phyloP scores from a whole-genome alignment of 2,329 filamentous ascomycete species.

The Alternaria ventricosa region DNA sequence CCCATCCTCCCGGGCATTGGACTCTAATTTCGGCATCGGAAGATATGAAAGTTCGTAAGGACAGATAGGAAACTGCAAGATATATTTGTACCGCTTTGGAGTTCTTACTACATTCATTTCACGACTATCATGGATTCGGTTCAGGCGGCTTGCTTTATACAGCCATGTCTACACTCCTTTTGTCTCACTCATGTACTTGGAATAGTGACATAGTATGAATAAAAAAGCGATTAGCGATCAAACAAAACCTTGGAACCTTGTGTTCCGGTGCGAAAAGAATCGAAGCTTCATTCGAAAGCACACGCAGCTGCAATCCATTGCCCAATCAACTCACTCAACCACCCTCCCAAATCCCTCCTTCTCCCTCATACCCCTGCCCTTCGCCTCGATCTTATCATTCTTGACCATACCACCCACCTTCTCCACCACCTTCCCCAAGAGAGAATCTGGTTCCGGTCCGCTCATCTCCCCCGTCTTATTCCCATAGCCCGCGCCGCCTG shows the following conservation, averaged over 20 bases:
- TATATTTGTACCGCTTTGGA: neutral
- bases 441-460: constrained; percentile 49
- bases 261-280: neutral
- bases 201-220: neutral
- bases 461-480: constrained; percentile 47
- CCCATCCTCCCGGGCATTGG: neutral
- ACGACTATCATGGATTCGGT: neutral
- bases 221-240: neutral
- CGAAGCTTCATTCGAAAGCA: neutral
- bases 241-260: neutral
- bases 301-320: neutral
- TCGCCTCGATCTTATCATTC: constrained; percentile 56
- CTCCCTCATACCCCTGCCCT: constrained; percentile 60
- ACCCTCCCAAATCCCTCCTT: constrained; percentile 16
- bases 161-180: neutral
- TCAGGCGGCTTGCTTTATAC: neutral
- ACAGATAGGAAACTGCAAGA: neutral
- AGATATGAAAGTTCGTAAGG: neutral
- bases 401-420: constrained; percentile 61
- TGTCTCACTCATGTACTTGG: neutral
- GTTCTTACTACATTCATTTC: neutral
- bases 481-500: constrained; percentile 47
- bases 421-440: constrained; percentile 64
- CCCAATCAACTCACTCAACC: neutral
- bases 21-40: neutral